These are phyloP conservation scores for Cicer pinnatifidum DNA, from an alignment of 306 rosid genomes.

Conservation along the genomic window DNA sequence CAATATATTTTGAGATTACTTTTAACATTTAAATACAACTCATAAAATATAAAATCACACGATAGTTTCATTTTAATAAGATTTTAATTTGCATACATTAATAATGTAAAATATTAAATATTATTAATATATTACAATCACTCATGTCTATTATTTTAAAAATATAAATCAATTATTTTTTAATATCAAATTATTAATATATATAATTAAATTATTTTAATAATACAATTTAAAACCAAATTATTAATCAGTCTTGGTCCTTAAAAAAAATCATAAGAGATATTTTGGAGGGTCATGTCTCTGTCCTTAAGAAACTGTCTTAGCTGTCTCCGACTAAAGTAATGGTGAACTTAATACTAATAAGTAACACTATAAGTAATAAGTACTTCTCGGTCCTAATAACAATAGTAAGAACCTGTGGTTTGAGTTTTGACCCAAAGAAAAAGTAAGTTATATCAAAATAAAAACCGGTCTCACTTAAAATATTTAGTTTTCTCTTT, in stretches of 20 bases:
- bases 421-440: not conserved
- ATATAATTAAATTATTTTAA: too few relatives aligned
- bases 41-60: too few relatives aligned
- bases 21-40: not conserved
- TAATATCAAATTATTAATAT: too few relatives aligned
- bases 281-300: not conserved
- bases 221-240: not conserved
- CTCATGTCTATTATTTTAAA: too few relatives aligned
- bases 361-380: too few relatives aligned
- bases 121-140: too few relatives aligned
- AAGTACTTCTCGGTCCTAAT: too few relatives aligned
- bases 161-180: too few relatives aligned
- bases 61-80: too few relatives aligned
- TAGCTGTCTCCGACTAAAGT: not conserved
- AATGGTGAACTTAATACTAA: not conserved
- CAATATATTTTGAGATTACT: not conserved
- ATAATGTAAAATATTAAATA: too few relatives aligned
- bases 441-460: not conserved
- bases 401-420: not conserved
- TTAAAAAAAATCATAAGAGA: not conserved
- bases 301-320: not conserved
- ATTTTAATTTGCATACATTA: too few relatives aligned
- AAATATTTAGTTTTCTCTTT: not conserved
- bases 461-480: not conserved
- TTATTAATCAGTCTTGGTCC: not conserved